phyloP scores from a whole-genome alignment of 2,329 filamentous ascomycete genomes.

The Furcasterigmium furcatum region DNA sequence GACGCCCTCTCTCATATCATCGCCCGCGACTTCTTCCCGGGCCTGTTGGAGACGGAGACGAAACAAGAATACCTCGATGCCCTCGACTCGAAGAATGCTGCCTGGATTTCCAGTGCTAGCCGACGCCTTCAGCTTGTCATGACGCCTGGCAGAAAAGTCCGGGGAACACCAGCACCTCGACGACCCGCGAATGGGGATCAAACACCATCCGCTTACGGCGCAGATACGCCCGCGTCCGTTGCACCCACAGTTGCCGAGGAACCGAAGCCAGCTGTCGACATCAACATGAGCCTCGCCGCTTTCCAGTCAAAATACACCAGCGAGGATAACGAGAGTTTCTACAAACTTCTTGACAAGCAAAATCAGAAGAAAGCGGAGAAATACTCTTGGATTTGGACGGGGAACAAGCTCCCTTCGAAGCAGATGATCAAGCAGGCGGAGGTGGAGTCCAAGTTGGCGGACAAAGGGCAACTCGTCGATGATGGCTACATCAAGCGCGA shows the following conservation, averaged over 20 bases:
- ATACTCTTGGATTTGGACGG: conserved; percentile 84
- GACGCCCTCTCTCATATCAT: conserved; percentile 91
- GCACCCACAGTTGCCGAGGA: conserved; percentile 30
- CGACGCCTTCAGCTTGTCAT: conserved; percentile 72
- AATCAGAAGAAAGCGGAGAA: conserved; percentile 82
- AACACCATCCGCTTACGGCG: conserved; percentile 66
- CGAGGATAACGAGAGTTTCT: conserved; percentile 97
- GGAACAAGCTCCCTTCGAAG: conserved; percentile 83
- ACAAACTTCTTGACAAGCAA: conserved; percentile 84
- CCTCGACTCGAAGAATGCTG: conserved; percentile 76
- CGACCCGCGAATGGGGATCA: conserved; percentile 31
- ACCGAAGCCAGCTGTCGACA: conserved; percentile 56
- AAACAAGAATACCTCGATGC: conserved; percentile 93
- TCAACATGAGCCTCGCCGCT: conserved; percentile 74
- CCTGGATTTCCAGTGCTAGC: conserved; percentile 83
- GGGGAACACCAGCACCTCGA: conserved; percentile 29
- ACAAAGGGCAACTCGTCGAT: conserved; percentile 44
- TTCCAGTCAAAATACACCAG: conserved; percentile 95
- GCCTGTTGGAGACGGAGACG: conserved; percentile 77
- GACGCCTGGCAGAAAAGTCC: conserved; percentile 58
- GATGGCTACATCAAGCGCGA: conserved; percentile 53
- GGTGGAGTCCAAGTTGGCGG: conserved; percentile 49
- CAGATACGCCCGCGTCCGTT: conserved; percentile 70
- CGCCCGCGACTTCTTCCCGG: conserved; percentile 93
- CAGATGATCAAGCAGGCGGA: conserved; percentile 68